phyloP scores from a whole-genome alignment of 129 eudicot species.

The Lactuca sativa region DNA sequence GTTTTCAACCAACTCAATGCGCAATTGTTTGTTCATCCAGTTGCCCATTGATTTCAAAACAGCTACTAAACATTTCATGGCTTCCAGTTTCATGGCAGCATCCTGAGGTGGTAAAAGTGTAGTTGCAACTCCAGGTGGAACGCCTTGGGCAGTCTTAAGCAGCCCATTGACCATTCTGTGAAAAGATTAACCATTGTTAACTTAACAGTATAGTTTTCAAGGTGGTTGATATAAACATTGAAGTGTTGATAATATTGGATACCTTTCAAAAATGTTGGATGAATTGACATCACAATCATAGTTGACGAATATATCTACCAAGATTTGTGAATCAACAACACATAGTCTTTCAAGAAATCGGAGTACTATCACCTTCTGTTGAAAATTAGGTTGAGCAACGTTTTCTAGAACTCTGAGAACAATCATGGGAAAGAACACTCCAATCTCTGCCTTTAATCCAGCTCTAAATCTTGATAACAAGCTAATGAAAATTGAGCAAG shows the following conservation, averaged over 20 bases:
- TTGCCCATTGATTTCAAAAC: slow-evolving; percentile 90
- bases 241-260: slow-evolving; percentile 8
- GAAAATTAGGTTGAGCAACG: slow-evolving; percentile 92
- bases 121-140: slow-evolving; percentile 82
- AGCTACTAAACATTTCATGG: slow-evolving; percentile 89
- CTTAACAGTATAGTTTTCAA: slow-evolving; percentile 11
- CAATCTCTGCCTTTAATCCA: slow-evolving; percentile 96
- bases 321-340: slow-evolving; percentile 83
- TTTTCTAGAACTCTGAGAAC: slow-evolving; percentile 95
- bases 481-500: slow-evolving; percentile 96
- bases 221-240: slow-evolving; percentile 5
- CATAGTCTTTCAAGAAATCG: slow-evolving; percentile 84
- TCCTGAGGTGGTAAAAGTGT: slow-evolving; percentile 93
- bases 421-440: slow-evolving; percentile 97
- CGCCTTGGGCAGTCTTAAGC: slow-evolving; percentile 98
- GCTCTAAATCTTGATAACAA: slow-evolving; percentile 96
- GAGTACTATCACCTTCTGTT: slow-evolving; percentile 90
- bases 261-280: slow-evolving; percentile 98
- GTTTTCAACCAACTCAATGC: slow-evolving; percentile 60
- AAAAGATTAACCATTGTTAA: slow-evolving; percentile 7
- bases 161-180: slow-evolving; percentile 96
- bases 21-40: slow-evolving; percentile 93
- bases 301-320: slow-evolving; percentile 93
- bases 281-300: slow-evolving; percentile 98
- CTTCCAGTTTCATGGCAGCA: slow-evolving; percentile 74